These are phyloP conservation scores for Nakaseomyces glabratus DNA, from an alignment of 1,139 yeast genomes.

Conservation along the genomic window DNA sequence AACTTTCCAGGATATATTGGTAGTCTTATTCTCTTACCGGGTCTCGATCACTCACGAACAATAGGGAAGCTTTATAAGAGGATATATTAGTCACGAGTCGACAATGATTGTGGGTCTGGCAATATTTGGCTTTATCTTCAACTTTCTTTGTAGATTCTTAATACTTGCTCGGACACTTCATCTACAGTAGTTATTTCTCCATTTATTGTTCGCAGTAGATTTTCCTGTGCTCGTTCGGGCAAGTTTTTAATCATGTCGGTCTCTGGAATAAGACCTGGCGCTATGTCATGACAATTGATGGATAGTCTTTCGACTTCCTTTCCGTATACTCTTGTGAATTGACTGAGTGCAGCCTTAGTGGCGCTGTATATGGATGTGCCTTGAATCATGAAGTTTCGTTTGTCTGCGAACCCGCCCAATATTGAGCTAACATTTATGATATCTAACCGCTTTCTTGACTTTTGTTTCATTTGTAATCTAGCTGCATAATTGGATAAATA, in stretches of 20 bases:
- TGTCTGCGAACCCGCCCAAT: constrained; percentile 36
- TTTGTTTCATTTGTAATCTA: constrained; percentile 39
- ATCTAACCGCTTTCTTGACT: constrained; percentile 12
- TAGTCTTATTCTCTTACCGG: too few species aligned
- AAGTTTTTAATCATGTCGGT: constrained; percentile 58
- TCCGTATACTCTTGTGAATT: constrained; percentile 57
- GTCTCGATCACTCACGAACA: too few species aligned
- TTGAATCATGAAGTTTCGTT: constrained; percentile 20
- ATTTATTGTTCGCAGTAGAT: constrained; percentile 7
- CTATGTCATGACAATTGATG: constrained; percentile 53
- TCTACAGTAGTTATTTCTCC: background rate
- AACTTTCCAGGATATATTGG: too few species aligned
- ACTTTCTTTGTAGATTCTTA: background rate
- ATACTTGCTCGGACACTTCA: background rate
- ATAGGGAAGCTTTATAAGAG: too few species aligned
- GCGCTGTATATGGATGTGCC: constrained; percentile 79
- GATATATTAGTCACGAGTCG: too few species aligned
- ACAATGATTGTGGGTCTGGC: too few species aligned
- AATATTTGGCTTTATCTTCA: too few species aligned
- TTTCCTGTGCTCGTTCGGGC: constrained; percentile 10
- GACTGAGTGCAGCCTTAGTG: constrained; percentile 66
- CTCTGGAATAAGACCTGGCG: constrained; percentile 64
- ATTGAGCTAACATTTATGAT: constrained; percentile 69
- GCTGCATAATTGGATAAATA: constrained; percentile 43
- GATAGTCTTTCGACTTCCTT: constrained; percentile 45